Evolutionary conservation across 768 basidiomycete genomes (phyloP).

Genomic region (Dentipellis sp.): DNA sequence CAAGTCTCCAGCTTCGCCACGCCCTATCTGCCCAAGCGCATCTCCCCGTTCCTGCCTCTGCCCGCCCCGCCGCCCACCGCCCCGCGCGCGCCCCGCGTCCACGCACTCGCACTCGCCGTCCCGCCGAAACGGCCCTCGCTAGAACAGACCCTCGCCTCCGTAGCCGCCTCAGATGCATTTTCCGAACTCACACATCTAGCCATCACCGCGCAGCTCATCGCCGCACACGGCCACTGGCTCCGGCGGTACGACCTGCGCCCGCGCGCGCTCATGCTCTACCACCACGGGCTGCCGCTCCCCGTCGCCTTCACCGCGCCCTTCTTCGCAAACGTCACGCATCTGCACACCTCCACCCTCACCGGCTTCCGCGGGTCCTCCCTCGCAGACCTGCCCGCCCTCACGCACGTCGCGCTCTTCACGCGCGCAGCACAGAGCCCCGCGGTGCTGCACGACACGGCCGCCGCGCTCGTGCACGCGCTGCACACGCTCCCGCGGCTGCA

Average conservation of each 20-base stretch:
- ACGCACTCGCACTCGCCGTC: conserved; percentile 12
- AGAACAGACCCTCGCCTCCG: conserved; percentile 7
- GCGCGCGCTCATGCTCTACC: conserved; percentile 13
- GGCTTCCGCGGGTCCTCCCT: conserved; percentile 11
- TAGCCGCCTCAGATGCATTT: conserved; percentile 3
- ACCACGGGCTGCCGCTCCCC: conserved; percentile 10
- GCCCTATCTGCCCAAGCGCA: conserved; percentile 7
- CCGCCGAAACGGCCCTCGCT: conserved; percentile 13
- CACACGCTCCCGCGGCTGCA: conserved; percentile 3
- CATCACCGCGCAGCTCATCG: conserved; percentile 11
- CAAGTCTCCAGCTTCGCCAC: conserved; percentile 13
- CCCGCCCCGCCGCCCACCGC: background rate
- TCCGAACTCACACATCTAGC: conserved; percentile 8
- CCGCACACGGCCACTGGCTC: conserved; percentile 15
- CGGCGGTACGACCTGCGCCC: conserved; percentile 7
- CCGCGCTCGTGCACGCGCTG: conserved; percentile 1
- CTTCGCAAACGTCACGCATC: conserved; percentile 7
- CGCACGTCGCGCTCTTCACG: conserved; percentile 11
- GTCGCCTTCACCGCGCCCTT: conserved; percentile 12
- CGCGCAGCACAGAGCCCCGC: conserved; percentile 4
- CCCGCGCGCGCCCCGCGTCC: conserved; percentile 3
- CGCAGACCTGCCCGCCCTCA: conserved; percentile 5
- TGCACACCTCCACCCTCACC: conserved; percentile 13
- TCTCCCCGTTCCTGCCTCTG: background rate
- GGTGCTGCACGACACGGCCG: conserved; percentile 2